A percentile compares a stretch with the other conserved stretches of the same genome.
These are phyloP conservation scores for Auxenochlorella protothecoides DNA, from an alignment of 139 green algal species.

Conservation along the genomic window DNA sequence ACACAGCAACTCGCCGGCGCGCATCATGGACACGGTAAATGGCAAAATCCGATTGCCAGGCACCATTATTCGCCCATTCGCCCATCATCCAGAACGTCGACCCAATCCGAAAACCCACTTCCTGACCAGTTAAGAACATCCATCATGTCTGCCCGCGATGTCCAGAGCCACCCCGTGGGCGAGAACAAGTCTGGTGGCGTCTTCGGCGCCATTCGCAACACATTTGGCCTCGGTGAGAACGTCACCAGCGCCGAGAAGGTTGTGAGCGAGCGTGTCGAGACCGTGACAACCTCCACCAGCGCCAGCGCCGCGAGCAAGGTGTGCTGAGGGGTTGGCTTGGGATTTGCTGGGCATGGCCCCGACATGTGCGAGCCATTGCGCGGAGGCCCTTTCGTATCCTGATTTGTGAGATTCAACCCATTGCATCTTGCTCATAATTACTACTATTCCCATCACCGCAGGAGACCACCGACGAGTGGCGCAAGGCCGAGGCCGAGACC, in stretches of 20 bases:
- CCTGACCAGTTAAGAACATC: not conserved
- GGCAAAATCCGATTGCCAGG: too few species aligned
- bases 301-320: not conserved
- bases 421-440: not conserved
- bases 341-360: not conserved
- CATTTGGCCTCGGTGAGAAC: not conserved
- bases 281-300: not conserved
- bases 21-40: too few species aligned
- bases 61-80: too few species aligned
- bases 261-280: not conserved
- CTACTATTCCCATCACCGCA: not conserved
- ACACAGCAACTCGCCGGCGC: too few species aligned
- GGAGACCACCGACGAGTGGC: conserved; percentile 17
- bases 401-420: not conserved
- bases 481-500: conserved; percentile 16
- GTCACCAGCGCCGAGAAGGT: not conserved
- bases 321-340: not conserved
- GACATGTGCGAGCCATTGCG: not conserved
- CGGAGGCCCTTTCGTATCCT: not conserved
- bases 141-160: conserved; percentile 6
- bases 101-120: too few species aligned
- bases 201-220: conserved; percentile 7
- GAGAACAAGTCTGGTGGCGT: conserved; percentile 10
- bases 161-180: not conserved
- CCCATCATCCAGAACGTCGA: too few species aligned